Evolutionary conservation across 331 rosid genomes (phyloP).

Genomic region (Spiraea crenata): DNA sequence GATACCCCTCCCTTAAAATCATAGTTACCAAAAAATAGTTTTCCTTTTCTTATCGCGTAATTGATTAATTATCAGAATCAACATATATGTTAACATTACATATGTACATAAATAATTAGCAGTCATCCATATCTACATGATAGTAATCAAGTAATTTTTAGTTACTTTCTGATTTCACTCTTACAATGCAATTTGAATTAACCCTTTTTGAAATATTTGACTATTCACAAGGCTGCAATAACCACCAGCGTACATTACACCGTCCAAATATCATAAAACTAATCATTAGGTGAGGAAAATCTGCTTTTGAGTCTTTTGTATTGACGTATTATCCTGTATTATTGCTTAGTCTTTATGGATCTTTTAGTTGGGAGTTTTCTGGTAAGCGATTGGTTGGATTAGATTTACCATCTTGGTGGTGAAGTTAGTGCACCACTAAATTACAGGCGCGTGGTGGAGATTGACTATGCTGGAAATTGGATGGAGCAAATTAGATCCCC

Average conservation of each 20-base stretch:
- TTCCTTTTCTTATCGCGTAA: not conserved
- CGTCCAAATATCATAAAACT: too few relatives aligned
- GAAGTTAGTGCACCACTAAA: constrained; percentile 3
- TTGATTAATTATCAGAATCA: not conserved
- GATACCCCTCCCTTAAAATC: not conserved
- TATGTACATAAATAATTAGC: not conserved
- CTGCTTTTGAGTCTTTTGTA: not conserved
- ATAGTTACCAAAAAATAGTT: not conserved
- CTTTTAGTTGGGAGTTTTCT: not conserved
- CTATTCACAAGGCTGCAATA: too few relatives aligned
- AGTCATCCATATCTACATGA: accelerated
- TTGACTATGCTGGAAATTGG: not conserved
- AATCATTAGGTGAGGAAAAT: not conserved
- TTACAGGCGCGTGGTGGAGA: not conserved
- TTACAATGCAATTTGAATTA: too few relatives aligned
- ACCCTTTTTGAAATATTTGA: too few relatives aligned
- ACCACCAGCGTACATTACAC: too few relatives aligned
- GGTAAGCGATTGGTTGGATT: not conserved
- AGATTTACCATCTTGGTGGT: not conserved
- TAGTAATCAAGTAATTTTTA: not conserved
- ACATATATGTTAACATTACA: not conserved
- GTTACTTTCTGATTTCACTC: not conserved
- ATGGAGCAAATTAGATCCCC: not conserved
- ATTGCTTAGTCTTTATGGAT: not conserved
- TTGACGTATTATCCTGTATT: not conserved